phyloP scores from a whole-genome alignment of 176 grass and related monocot species.

The Juncus effusus region DNA sequence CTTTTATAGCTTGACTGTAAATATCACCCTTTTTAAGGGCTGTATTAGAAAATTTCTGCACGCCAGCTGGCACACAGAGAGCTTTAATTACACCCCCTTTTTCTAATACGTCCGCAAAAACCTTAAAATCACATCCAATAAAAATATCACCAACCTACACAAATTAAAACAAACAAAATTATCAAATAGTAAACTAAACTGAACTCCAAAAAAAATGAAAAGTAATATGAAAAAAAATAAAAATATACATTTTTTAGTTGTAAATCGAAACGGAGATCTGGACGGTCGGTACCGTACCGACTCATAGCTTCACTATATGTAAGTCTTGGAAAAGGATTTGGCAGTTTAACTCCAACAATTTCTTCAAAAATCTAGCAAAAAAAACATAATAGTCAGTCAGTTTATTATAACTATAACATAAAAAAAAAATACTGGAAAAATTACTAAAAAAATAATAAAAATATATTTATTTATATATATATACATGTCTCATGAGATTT shows the following conservation, averaged over 20 bases:
- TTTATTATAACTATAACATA: not conserved
- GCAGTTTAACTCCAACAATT: conserved; percentile 63
- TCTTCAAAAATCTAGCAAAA: conserved; percentile 78
- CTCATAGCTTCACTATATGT: conserved; percentile 82
- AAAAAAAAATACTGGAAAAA: not conserved
- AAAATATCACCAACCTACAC: conserved; percentile 81
- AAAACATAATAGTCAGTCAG: not conserved
- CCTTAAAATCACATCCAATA: conserved; percentile 64
- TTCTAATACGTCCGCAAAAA: conserved; percentile 83
- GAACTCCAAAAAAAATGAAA: conserved; percentile 19
- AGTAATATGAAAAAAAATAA: conserved; percentile 27
- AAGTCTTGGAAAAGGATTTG: conserved; percentile 79
- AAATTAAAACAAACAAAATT: conserved; percentile 13
- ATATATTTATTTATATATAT: conserved; percentile 4
- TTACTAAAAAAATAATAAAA: conserved; percentile 25
- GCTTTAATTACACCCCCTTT: conserved; percentile 72
- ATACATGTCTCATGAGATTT: conserved; percentile 92
- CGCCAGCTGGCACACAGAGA: conserved; percentile 62
- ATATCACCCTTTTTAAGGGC: conserved; percentile 89
- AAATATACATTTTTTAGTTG: conserved; percentile 85
- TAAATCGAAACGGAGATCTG: conserved; percentile 86
- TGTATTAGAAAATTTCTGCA: conserved; percentile 87
- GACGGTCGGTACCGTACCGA: conserved; percentile 87
- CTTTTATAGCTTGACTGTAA: conserved; percentile 78
- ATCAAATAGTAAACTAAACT: not conserved